Conservation (phyloP, 768 basidiomycete genomes). For the Xanthoconium purpureum region DNA sequence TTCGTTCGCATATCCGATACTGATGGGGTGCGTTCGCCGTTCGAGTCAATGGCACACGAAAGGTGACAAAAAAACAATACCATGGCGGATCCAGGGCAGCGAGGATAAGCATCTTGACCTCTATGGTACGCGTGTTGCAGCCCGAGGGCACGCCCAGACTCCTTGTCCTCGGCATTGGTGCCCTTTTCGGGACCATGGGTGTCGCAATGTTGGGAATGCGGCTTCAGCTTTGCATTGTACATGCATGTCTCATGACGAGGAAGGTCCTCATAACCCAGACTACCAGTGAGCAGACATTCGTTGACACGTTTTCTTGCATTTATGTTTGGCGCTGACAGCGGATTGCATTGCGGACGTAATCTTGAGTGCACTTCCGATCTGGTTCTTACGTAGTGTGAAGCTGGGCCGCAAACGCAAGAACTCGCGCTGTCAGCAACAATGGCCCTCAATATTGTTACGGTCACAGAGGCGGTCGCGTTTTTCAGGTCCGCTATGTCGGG, state of each 20-base stretch:
- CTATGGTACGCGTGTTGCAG: slow-evolving; percentile 21
- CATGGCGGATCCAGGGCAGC: slow-evolving; percentile 14
- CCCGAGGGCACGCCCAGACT: slow-evolving; percentile 12
- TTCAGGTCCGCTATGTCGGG: slow-evolving; percentile 3
- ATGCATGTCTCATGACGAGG: slow-evolving; percentile 9
- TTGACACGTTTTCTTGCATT: not conserved
- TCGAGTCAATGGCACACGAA: not conserved
- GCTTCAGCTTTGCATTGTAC: slow-evolving; percentile 4
- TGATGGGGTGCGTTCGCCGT: slow-evolving; percentile 15
- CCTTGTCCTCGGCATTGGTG: slow-evolving; percentile 6
- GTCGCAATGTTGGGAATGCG: slow-evolving; percentile 6
- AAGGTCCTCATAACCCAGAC: slow-evolving; percentile 14
- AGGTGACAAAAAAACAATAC: not conserved
- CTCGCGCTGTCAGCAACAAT: slow-evolving; percentile 23
- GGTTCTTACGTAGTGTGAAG: slow-evolving; percentile 12
- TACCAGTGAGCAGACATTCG: slow-evolving; percentile 14
- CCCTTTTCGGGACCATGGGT: slow-evolving; percentile 16
- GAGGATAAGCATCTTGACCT: slow-evolving; percentile 25
- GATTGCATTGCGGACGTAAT: slow-evolving; percentile 21
- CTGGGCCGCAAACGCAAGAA: slow-evolving; percentile 13
- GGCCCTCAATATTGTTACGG: slow-evolving; percentile 19
- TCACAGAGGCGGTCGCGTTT: slow-evolving; percentile 11
- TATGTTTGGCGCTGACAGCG: slow-evolving; percentile 6
- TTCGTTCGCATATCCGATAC: slow-evolving; percentile 14
- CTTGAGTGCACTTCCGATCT: slow-evolving; percentile 20